Evolutionary conservation across 192 early-diverging fungal species (phyloP).

Genomic region (Lunasporangiospora selenospora): DNA sequence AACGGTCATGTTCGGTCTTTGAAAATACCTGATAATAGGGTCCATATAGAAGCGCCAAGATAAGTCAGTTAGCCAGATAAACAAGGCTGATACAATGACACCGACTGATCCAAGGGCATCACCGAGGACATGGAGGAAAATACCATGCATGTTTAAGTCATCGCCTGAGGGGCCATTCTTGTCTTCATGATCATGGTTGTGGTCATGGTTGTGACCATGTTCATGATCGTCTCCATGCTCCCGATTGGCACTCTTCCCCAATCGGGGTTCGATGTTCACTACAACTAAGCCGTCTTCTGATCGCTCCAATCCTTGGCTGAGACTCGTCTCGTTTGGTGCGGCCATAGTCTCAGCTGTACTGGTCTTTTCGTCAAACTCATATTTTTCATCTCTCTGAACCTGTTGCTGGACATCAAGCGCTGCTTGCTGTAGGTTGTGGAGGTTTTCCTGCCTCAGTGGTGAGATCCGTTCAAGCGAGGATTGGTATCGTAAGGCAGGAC

Average conservation of each 20-base stretch:
- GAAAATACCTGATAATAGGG: slow-evolving; percentile 71
- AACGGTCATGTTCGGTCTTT: too few species aligned
- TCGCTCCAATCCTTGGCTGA: slow-evolving; percentile 15
- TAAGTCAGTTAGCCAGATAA: slow-evolving; percentile 75
- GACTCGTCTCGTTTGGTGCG: slow-evolving; percentile 7
- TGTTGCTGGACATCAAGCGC: slow-evolving; percentile 31
- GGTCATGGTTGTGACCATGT: slow-evolving; percentile 37
- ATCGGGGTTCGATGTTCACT: too few species aligned
- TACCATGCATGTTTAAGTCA: slow-evolving; percentile 62
- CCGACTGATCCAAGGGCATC: slow-evolving; percentile 90
- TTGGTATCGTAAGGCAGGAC: slow-evolving; percentile 6
- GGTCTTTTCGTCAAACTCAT: slow-evolving; percentile 7
- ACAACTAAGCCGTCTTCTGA: slow-evolving; percentile 1
- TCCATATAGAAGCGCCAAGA: slow-evolving; percentile 85
- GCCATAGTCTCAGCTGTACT: background rate
- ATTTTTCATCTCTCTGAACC: slow-evolving; percentile 17
- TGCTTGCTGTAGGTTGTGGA: slow-evolving; percentile 27
- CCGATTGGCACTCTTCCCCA: slow-evolving; percentile 1
- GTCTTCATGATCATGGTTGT: slow-evolving; percentile 13
- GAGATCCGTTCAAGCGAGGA: slow-evolving; percentile 32
- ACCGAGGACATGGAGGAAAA: slow-evolving; percentile 92
- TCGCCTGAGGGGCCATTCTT: slow-evolving; percentile 45
- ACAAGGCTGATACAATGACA: slow-evolving; percentile 80
- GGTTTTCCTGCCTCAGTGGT: slow-evolving; percentile 16
- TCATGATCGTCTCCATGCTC: slow-evolving; percentile 43